Evolutionary conservation across 805 yeast genomes (phyloP).

Genomic region (Vanderwaltozyma yarrowii): DNA sequence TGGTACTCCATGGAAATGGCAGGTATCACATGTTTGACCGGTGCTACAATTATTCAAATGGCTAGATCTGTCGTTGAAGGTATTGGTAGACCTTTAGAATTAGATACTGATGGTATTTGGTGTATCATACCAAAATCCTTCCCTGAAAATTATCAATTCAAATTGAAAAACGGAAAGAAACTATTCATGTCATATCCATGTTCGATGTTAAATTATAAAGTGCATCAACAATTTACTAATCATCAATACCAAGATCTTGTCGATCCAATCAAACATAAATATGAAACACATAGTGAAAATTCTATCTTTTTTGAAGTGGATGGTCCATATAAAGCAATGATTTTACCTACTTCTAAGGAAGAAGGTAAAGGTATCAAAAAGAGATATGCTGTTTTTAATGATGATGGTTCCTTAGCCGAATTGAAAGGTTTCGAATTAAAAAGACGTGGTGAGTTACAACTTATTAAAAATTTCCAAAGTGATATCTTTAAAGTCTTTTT

Average conservation of each 20-base stretch:
- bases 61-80: slow-evolving; percentile 87
- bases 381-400: slow-evolving; percentile 93
- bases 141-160: slow-evolving; percentile 77
- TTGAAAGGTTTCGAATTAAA: slow-evolving; percentile 94
- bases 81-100: slow-evolving; percentile 87
- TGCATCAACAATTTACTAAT: slow-evolving; percentile 84
- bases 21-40: slow-evolving; percentile 95
- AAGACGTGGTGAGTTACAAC: slow-evolving; percentile 89
- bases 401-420: slow-evolving; percentile 90
- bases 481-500: slow-evolving; percentile 87
- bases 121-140: slow-evolving; percentile 89
- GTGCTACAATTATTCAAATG: slow-evolving; percentile 97
- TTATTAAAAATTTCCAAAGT: slow-evolving; percentile 89
- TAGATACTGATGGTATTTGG: slow-evolving; percentile 99
- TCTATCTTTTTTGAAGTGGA: slow-evolving; percentile 97
- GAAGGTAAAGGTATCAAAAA: slow-evolving; percentile 96
- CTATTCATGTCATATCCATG: slow-evolving; percentile 83
- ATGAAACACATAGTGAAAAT: slow-evolving; percentile 76
- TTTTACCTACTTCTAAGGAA: slow-evolving; percentile 91
- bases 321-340: slow-evolving; percentile 97
- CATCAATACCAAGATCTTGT: slow-evolving; percentile 84
- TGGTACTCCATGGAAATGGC: slow-evolving; percentile 99
- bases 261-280: slow-evolving; percentile 57
- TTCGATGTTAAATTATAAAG: slow-evolving; percentile 88
- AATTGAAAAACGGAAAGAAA: slow-evolving; percentile 66